Base-by-base conservation (phyloP, 495 filamentous ascomycete species). In the Amphirosellinia nigrospora region DNA sequence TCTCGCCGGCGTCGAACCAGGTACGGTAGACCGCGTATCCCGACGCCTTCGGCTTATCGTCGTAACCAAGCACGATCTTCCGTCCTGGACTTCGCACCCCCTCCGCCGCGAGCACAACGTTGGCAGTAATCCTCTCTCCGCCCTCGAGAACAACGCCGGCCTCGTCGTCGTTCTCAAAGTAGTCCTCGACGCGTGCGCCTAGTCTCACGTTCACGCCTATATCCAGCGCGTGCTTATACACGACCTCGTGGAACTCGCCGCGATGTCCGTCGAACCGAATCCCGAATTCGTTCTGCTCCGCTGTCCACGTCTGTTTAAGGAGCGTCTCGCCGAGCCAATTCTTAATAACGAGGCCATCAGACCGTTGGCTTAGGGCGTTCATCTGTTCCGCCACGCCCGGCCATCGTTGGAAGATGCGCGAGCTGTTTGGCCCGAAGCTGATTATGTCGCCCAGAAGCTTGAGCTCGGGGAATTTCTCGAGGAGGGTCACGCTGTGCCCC, bases 101-200 rank as follows among this genome's bases (percentile, higher is more conserved):
- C 70, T 91, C 89, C 15, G 88, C 89, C 7, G 87, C 88, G 46
- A 91, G 75, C 0, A 91, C 87, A 4, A 90, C 79, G 70, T 91
- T 85, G 0, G 81, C 89, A 0, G 75, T 69, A 30, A 89, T 78
- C 9, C 80, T 76, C 75, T 88, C 82, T 16, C 83, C 86, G 41
- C 81, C 73, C 10, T 79, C 77, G 41, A 83, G 82, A 19, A 85
- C 80, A 38, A 90, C 88, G 19, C 89, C 88, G 5, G 86, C 86
- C 66, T 86, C 77, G 16, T 78, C 73, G 15, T 86, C 84, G 13
- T 77, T 77, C 80, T 91, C 89, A 69, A 88, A 87, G 70, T 90
- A 91, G 68, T 89, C 87, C 56, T 79, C 81, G 16, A 91, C 87
- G 55, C 84, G 82, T 21, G 83, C 78, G 2, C 84, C 85, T 34